Evolutionary conservation across 78 protist genomes (phyloP).

Genomic region (Reticulomyxa filosa): DNA sequence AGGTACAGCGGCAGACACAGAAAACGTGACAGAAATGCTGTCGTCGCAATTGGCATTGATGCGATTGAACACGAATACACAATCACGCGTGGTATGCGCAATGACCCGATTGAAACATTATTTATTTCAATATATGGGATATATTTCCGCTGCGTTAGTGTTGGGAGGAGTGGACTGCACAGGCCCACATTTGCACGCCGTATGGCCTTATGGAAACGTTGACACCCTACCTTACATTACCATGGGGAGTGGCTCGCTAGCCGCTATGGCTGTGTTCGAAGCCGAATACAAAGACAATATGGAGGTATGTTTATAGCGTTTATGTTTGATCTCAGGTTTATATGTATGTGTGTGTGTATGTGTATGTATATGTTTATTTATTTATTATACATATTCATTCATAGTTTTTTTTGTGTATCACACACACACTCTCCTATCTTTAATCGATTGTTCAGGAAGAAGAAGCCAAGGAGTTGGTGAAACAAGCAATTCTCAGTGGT

Average conservation of each 20-base stretch:
- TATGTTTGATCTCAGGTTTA: neutral
- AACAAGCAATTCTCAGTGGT: slow-evolving; percentile 87
- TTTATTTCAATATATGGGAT: slow-evolving; percentile 74
- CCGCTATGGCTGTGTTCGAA: slow-evolving; percentile 93
- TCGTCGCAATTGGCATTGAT: slow-evolving; percentile 37
- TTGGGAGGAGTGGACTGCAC: slow-evolving; percentile 83
- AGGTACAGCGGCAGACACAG: slow-evolving; percentile 98
- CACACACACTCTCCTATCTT: no score
- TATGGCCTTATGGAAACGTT: slow-evolving; percentile 83
- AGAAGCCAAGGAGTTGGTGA: no score
- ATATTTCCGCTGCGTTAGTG: slow-evolving; percentile 85
- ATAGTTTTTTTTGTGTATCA: neutral
- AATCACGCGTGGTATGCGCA: slow-evolving; percentile 69
- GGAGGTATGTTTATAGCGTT: neutral
- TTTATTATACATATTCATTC: neutral
- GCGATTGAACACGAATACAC: slow-evolving; percentile 45
- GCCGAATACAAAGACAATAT: slow-evolving; percentile 40
- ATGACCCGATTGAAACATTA: slow-evolving; percentile 58
- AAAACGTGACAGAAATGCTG: slow-evolving; percentile 31
- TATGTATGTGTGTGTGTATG: neutral
- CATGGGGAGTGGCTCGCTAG: slow-evolving; percentile 95
- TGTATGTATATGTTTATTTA: neutral
- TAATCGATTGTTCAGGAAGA: no score
- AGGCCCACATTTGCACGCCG: slow-evolving; percentile 67
- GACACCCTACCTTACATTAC: slow-evolving; percentile 83